phyloP scores from a whole-genome alignment of 768 basidiomycete species.

The Amylocystis lapponica region DNA sequence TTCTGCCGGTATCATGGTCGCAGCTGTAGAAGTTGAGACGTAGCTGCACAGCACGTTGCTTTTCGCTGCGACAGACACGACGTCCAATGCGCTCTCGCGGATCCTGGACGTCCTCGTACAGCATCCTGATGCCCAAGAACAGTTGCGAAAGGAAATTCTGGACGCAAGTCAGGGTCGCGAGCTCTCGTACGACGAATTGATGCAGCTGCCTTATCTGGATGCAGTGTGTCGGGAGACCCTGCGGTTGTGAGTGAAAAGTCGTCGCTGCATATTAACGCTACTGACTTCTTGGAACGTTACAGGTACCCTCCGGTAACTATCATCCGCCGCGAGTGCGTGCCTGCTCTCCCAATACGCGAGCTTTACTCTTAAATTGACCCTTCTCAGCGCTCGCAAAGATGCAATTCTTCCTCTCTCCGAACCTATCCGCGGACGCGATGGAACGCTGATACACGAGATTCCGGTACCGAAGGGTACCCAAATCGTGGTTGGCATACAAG shows the following conservation, averaged over 20 bases:
- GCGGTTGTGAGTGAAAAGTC: conserved; percentile 29
- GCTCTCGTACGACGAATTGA: conserved; percentile 16
- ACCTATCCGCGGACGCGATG: conserved; percentile 40
- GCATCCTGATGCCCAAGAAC: conserved; percentile 19
- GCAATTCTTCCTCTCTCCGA: conserved; percentile 52
- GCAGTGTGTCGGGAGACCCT: conserved; percentile 55
- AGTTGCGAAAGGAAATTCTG: conserved; percentile 17
- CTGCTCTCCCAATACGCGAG: not conserved
- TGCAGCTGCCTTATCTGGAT: conserved; percentile 56
- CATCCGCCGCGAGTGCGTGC: conserved; percentile 18
- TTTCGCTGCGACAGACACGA: conserved; percentile 23
- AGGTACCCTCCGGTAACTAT: conserved; percentile 41
- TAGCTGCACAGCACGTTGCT: conserved; percentile 13
- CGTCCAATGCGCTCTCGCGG: conserved; percentile 18
- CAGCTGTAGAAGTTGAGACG: not conserved
- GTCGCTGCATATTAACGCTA: not conserved
- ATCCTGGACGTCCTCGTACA: conserved; percentile 18
- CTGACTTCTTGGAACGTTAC: not conserved
- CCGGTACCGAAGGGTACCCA: conserved; percentile 42
- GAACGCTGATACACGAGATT: conserved; percentile 34
- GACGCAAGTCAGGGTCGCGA: conserved; percentile 3
- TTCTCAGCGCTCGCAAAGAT: conserved; percentile 37
- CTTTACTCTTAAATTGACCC: not conserved
- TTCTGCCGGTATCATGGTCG: too few species aligned
- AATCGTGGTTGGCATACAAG: conserved; percentile 37